These are phyloP conservation scores for Nakazawaea sp. DNA, from an alignment of 805 yeast genomes.

Conservation along the genomic window DNA sequence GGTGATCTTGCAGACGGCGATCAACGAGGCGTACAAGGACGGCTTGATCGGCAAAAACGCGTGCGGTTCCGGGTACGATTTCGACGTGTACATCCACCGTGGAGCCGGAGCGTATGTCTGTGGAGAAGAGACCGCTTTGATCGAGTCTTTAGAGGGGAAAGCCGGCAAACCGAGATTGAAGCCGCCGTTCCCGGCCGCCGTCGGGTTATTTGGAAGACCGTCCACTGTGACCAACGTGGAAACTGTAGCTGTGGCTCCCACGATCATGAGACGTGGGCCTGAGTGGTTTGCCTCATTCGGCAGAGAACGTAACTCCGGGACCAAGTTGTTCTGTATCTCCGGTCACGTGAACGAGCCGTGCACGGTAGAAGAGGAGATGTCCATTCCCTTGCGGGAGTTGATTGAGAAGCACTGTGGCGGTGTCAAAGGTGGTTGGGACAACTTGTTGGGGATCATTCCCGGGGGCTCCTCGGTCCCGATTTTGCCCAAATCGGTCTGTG, in stretches of 20 bases:
- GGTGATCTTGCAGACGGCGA: constrained; percentile 65
- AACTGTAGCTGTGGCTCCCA: constrained; percentile 86
- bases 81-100: constrained; percentile 79
- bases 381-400: constrained; percentile 76
- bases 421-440: constrained; percentile 89
- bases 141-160: constrained; percentile 86
- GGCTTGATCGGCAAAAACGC: constrained; percentile 80
- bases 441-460: constrained; percentile 79
- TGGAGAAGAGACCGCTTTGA: constrained; percentile 88
- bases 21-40: constrained; percentile 79
- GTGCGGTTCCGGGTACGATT: constrained; percentile 81
- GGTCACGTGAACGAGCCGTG: constrained; percentile 92
- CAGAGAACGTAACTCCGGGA: constrained; percentile 78
- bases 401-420: constrained; percentile 90
- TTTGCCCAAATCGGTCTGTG: constrained; percentile 61
- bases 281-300: constrained; percentile 83
- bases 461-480: constrained; percentile 89
- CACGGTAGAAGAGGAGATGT: constrained; percentile 92
- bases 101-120: constrained; percentile 94
- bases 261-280: constrained; percentile 84
- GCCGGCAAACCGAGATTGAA: constrained; percentile 91
- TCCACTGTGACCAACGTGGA: constrained; percentile 89
- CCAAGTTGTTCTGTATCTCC: constrained; percentile 78
- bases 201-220: constrained; percentile 87
- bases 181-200: constrained; percentile 95